Evolutionary conservation across 2,329 filamentous ascomycete species (phyloP), one percentile per base, ranked within the genome.

Genomic region (Penicillium crustosum): DNA sequence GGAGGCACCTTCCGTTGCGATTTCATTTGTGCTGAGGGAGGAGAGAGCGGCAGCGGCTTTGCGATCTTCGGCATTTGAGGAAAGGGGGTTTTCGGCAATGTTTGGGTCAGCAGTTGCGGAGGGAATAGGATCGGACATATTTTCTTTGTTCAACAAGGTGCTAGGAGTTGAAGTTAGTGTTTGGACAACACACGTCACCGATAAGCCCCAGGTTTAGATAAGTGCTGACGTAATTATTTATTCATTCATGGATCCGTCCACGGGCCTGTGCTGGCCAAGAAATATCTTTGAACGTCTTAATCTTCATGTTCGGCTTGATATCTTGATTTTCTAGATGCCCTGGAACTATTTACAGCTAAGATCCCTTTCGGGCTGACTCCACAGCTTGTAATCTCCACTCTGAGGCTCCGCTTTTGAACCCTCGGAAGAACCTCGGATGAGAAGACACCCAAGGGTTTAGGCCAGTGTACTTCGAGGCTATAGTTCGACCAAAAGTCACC

Each of bases 1-100:
- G n/a, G 66, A 61, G 12, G 59, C 58, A 42, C 70, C 70, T 31
- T 74, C 73, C 10, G 75, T 68, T 7, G 67, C 71, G 51, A 77
- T 73, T 48, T 73, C 75, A 53, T 73, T 77, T 13, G 72, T 70
- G 60, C 79, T 75, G 38, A 81, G 75, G 36, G 79, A 73, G 58
- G 77, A 79, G 49, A 81, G 77, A 9, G 79, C 79, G 15, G 78
- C 79, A 19, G 79, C 79, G 12, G 79, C 78, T 68, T 79, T 80
- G 65, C 79, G 79, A 67, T 81, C 79, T 71, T 81, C 79, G 31
- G 78, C 78, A 60, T 77, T 78, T 36, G 73, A 69, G 42, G 78
- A 77, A 44, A 74, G 68, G 8, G 66, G 52, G 38, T 72, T 70
- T 33, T 74, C 69, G 33, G 61, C 60, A 21, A 73, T 64, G 29